phyloP scores from a whole-genome alignment of 2,329 filamentous ascomycete genomes.

The Ambrosiella xylebori region DNA sequence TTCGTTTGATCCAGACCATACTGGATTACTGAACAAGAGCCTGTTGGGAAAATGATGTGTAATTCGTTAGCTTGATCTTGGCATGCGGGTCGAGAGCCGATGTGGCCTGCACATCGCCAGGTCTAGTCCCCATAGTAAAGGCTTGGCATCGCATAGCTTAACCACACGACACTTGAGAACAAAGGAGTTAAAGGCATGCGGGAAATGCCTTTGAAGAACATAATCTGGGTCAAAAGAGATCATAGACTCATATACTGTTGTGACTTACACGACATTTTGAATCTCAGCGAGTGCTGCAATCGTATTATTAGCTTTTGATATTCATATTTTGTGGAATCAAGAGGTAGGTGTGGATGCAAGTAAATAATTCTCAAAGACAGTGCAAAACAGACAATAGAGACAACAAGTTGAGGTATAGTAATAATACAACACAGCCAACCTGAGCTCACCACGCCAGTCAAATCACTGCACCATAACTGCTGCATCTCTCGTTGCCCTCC shows the following conservation, averaged over 20 bases:
- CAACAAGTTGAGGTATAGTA: too few species aligned
- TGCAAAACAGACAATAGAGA: too few species aligned
- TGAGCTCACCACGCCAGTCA: too few species aligned
- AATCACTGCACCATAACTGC: too few species aligned
- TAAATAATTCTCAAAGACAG: too few species aligned
- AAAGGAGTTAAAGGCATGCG: background rate
- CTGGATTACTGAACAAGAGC: slow-evolving; percentile 43
- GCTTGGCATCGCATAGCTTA: background rate
- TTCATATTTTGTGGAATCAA: too few species aligned
- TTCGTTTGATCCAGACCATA: slow-evolving; percentile 32
- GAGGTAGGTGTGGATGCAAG: too few species aligned
- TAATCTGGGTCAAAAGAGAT: background rate
- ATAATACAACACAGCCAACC: too few species aligned
- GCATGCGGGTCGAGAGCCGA: background rate
- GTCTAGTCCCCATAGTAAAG: background rate
- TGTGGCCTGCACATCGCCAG: background rate
- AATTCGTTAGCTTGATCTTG: background rate
- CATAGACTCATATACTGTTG: background rate
- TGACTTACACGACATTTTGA: slow-evolving; percentile 33
- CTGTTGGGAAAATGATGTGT: slow-evolving; percentile 19
- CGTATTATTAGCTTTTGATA: too few species aligned
- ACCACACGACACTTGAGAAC: background rate
- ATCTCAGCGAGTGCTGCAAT: slow-evolving; percentile 30
- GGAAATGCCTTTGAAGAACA: background rate
- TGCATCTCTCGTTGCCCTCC: background rate